phyloP scores from a whole-genome alignment of 768 basidiomycete genomes.

The Trametopsis cervina region DNA sequence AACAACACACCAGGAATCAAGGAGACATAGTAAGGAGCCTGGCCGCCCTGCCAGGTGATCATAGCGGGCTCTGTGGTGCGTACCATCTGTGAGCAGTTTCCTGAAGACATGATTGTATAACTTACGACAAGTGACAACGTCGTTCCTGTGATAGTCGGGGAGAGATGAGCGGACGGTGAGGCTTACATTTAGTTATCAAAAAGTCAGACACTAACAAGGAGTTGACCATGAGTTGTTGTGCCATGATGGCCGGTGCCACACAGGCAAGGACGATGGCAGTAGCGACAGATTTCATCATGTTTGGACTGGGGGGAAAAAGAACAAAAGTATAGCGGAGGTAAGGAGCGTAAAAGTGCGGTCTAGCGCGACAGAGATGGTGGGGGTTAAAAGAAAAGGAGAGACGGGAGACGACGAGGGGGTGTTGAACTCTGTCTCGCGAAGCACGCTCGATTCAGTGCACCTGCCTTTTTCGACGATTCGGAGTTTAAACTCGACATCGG shows the following conservation, averaged over 20 bases:
- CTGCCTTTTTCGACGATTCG: not conserved
- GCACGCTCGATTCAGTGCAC: not conserved
- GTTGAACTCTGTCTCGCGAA: not conserved
- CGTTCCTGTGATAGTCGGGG: constrained; percentile 22
- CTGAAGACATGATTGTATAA: not conserved
- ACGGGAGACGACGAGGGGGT: constrained; percentile 1
- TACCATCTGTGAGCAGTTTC: constrained; percentile 3
- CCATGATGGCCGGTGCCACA: constrained; percentile 30
- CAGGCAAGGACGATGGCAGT: constrained; percentile 25
- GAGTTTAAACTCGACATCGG: not conserved
- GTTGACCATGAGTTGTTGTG: constrained; percentile 44
- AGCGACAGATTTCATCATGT: constrained; percentile 36
- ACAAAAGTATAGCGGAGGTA: not conserved
- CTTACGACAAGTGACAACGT: constrained; percentile 46
- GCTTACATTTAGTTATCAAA: too few relatives aligned
- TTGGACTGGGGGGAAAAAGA: not conserved
- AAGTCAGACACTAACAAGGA: constrained; percentile 49
- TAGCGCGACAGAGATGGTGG: not conserved
- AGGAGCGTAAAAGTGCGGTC: not conserved
- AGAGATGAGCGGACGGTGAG: constrained; percentile 1
- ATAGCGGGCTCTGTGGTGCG: constrained; percentile 46
- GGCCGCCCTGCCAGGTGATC: constrained; percentile 47
- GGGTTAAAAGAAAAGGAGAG: not conserved
- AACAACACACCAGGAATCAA: constrained; percentile 55
- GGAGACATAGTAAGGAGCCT: constrained; percentile 50